Percentiles rank a stretch among this genome's conserved stretches.
phyloP scores from a whole-genome alignment of 2,329 filamentous ascomycete genomes.

The Alternaria longipes region DNA sequence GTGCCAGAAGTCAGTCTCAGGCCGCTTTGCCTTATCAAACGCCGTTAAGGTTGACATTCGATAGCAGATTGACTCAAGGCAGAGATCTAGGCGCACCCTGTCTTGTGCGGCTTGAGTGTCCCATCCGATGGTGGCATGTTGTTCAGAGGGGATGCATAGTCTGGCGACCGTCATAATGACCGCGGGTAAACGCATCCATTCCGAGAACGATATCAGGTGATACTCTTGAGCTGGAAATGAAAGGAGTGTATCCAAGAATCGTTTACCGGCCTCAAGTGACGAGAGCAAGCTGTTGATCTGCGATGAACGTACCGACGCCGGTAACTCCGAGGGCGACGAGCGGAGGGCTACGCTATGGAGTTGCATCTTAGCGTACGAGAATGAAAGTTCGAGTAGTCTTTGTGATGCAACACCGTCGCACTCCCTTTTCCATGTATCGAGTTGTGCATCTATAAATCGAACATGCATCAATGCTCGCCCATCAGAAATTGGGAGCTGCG shows the following conservation, averaged over 20 bases:
- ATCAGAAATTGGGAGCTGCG: constrained; percentile 37
- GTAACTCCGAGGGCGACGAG: constrained; percentile 5
- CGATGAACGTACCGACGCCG: constrained; percentile 10
- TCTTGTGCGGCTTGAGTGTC: constrained; percentile 45
- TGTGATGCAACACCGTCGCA: constrained; percentile 22
- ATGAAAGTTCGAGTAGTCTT: constrained; percentile 38
- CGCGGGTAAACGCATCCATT: constrained; percentile 46
- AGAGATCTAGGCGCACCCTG: constrained; percentile 42
- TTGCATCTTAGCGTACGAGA: constrained; percentile 39
- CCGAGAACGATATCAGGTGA: constrained; percentile 42
- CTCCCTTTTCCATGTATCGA: constrained; percentile 37
- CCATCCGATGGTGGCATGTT: constrained; percentile 38
- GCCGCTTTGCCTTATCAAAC: constrained; percentile 33
- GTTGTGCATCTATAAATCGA: constrained; percentile 37
- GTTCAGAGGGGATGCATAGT: constrained; percentile 41
- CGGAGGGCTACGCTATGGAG: constrained; percentile 42
- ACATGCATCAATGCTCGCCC: constrained; percentile 41
- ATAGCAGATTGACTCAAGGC: constrained; percentile 46
- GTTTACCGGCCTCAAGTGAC: constrained; percentile 68
- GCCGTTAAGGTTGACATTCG: constrained; percentile 43
- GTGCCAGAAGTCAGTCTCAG: constrained; percentile 44
- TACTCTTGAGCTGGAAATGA: constrained; percentile 69
- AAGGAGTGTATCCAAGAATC: constrained; percentile 75
- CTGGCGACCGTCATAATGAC: constrained; percentile 41
- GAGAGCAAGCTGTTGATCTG: constrained; percentile 39